These are phyloP conservation scores for Immersiella caudata DNA, from an alignment of 495 filamentous ascomycete species.

Conservation along the genomic window DNA sequence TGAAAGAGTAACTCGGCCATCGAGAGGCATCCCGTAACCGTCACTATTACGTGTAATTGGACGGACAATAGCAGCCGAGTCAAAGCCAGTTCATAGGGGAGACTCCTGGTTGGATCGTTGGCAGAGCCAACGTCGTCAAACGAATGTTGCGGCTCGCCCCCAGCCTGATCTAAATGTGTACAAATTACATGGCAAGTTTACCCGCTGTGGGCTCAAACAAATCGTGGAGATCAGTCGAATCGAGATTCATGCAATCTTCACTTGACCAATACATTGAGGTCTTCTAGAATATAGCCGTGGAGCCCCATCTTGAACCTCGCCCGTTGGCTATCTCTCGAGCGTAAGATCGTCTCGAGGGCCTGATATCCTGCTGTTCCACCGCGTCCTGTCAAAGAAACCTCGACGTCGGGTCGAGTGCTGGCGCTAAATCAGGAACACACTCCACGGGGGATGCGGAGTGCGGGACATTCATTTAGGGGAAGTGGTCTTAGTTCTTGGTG, in stretches of 20 bases:
- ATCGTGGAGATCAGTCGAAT: not conserved
- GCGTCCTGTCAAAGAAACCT: not conserved
- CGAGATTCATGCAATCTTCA: not conserved
- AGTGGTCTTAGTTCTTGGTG: no score
- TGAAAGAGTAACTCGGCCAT: no score
- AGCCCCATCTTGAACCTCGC: not conserved
- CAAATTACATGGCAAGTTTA: no score
- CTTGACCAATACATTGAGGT: not conserved
- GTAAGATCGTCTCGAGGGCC: not conserved
- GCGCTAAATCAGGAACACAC: constrained; percentile 18
- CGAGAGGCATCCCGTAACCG: no score
- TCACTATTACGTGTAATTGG: no score
- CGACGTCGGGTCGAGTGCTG: not conserved
- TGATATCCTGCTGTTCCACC: not conserved
- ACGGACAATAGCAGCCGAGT: no score
- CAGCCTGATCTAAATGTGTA: no score
- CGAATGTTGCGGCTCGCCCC: no score
- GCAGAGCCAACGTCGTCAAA: no score
- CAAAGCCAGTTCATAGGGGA: no score
- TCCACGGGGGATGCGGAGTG: not conserved
- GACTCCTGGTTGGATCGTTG: no score
- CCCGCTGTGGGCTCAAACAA: no score
- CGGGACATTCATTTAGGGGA: not conserved
- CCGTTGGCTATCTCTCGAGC: not conserved
- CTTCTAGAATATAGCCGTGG: not conserved